Evolutionary conservation across 176 grass and related monocot species (phyloP).

Genomic region (Miscanthus lutarioriparius): DNA sequence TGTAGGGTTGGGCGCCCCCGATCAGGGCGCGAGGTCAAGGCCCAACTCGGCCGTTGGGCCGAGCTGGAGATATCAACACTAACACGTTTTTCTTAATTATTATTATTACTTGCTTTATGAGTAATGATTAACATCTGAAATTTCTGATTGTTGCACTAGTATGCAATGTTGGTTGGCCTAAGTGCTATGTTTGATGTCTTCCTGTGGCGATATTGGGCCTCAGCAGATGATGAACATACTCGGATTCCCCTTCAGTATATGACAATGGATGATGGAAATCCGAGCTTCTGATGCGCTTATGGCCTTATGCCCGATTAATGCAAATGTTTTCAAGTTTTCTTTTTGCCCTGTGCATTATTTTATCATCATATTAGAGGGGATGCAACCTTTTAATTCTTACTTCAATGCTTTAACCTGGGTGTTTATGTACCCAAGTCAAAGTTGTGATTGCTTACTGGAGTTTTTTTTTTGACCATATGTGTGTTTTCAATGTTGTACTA

Average conservation of each 20-base stretch:
- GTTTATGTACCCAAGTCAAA: too few relatives aligned
- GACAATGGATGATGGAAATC: constrained; percentile 74
- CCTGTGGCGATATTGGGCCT: background rate
- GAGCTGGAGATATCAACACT: too few relatives aligned
- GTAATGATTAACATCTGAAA: background rate
- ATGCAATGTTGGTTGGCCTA: background rate
- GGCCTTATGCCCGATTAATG: background rate
- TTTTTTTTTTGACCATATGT: background rate
- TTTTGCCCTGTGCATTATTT: background rate
- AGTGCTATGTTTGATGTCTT: background rate
- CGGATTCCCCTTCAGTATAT: constrained; percentile 99
- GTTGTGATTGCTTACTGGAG: background rate
- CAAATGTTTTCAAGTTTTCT: background rate
- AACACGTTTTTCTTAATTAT: background rate
- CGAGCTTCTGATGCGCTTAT: constrained; percentile 72
- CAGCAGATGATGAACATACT: constrained; percentile 84
- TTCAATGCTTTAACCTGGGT: too few relatives aligned
- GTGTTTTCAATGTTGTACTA: background rate
- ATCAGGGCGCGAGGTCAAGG: too few relatives aligned
- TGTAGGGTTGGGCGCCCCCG: too few relatives aligned
- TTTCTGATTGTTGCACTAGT: background rate
- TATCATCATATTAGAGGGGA: background rate
- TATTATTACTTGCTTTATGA: background rate
- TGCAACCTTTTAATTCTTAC: background rate
- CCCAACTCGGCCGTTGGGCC: too few relatives aligned